Evolutionary conservation across 2,329 filamentous ascomycete species (phyloP).

Genomic region (Didymella sp.): DNA sequence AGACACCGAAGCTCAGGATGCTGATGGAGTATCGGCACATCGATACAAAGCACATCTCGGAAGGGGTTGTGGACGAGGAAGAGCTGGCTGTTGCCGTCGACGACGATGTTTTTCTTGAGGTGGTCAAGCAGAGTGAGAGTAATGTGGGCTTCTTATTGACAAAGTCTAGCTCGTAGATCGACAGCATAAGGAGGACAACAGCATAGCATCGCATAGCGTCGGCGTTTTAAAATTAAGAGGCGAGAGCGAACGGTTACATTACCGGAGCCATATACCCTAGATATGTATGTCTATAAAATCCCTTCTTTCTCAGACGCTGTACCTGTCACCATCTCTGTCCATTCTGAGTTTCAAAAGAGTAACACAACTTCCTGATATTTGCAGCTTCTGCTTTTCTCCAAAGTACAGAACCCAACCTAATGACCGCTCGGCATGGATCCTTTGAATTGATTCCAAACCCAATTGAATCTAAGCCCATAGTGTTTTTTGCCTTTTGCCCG

Average conservation of each 20-base stretch:
- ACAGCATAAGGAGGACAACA: not conserved
- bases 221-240: conserved; percentile 3
- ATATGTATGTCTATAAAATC: not conserved
- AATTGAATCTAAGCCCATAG: too few species aligned
- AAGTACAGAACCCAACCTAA: too few species aligned
- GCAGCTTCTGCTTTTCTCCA: too few species aligned
- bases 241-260: not conserved
- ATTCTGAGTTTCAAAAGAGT: too few species aligned
- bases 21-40: conserved; percentile 64
- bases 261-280: conserved; percentile 11
- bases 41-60: conserved; percentile 45
- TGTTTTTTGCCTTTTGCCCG: too few species aligned
- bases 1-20: conserved; percentile 56
- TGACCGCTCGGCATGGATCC: too few species aligned
- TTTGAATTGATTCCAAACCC: too few species aligned
- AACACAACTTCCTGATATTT: too few species aligned
- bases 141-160: conserved; percentile 60
- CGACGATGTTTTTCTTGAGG: conserved; percentile 58
- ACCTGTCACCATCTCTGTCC: not conserved
- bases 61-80: conserved; percentile 31
- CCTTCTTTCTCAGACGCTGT: not conserved
- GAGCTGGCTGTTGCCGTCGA: conserved; percentile 52
- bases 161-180: conserved; percentile 44
- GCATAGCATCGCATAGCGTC: conserved; percentile 8
- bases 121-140: conserved; percentile 56